Percentiles rank a stretch among this genome's conserved stretches.
These are phyloP conservation scores for Saxophila tyrrhenica DNA, from an alignment of 495 filamentous ascomycete genomes.

Conservation along the genomic window DNA sequence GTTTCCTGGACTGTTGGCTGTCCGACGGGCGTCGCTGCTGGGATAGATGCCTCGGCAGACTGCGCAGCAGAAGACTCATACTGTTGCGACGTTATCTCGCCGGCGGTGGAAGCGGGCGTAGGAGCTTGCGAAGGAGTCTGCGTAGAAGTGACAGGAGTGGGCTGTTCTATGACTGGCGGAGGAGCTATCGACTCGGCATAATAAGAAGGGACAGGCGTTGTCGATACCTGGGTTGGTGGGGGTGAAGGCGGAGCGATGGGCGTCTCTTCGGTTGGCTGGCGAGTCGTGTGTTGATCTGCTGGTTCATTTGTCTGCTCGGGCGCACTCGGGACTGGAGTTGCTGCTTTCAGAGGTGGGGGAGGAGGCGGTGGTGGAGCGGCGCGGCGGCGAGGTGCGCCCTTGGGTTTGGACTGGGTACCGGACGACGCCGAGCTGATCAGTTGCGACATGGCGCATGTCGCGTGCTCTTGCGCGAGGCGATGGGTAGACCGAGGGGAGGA, in stretches of 20 bases:
- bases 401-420: slow-evolving; percentile 29
- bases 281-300: too few relatives aligned
- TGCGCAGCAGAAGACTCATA: too few relatives aligned
- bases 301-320: slow-evolving; percentile 6
- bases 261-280: too few relatives aligned
- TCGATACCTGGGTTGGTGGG: slow-evolving; percentile 2
- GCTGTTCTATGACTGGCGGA: background rate
- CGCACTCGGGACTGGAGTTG: slow-evolving; percentile 21
- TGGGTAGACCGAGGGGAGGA: too few relatives aligned
- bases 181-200: background rate
- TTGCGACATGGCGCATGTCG: slow-evolving; percentile 13
- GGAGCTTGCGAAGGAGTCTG: background rate
- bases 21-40: background rate
- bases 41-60: background rate
- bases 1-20: background rate
- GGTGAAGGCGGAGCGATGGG: slow-evolving; percentile 10
- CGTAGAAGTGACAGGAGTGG: background rate
- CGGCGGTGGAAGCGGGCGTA: background rate
- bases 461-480: too few relatives aligned
- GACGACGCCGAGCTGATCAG: slow-evolving; percentile 16
- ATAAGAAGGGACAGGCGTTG: background rate
- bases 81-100: too few relatives aligned
- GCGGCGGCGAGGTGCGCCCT: slow-evolving; percentile 24
- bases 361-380: slow-evolving; percentile 15
- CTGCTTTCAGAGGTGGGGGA: slow-evolving; percentile 16